Percentiles rank a stretch among this genome's conserved stretches.
Conservation (phyloP, 208 protist genomes). For the Wallacemonas rigidus region DNA sequence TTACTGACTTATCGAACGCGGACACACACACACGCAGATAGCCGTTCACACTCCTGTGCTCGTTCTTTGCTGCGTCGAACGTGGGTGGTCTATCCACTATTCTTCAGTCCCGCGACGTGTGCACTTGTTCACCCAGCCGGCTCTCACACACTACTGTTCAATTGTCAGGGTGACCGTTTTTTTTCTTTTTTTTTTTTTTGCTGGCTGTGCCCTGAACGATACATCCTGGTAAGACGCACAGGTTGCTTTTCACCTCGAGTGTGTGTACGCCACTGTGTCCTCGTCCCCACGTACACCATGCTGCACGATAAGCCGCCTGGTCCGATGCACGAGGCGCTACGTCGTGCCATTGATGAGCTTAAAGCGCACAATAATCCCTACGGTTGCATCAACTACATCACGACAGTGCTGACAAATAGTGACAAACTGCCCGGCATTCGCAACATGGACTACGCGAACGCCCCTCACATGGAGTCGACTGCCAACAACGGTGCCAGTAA, state of each 20-base stretch:
- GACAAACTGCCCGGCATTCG: slow-evolving; percentile 23
- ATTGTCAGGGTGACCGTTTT: not conserved
- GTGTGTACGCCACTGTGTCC: too few relatives aligned
- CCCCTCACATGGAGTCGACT: not conserved
- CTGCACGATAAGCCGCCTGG: slow-evolving; percentile 58
- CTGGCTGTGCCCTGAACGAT: not conserved
- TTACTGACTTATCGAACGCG: not conserved
- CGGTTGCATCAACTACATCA: slow-evolving; percentile 53
- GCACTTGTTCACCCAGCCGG: too few relatives aligned
- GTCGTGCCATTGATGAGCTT: slow-evolving; percentile 67
- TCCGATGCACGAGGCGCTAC: slow-evolving; percentile 72
- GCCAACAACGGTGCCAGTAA: not conserved
- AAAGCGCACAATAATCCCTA: slow-evolving; percentile 64
- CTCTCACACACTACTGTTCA: too few relatives aligned
- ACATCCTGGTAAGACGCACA: not conserved
- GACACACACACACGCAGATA: not conserved
- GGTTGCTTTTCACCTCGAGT: too few relatives aligned
- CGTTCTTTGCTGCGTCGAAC: not conserved
- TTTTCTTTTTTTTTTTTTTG: slow-evolving; percentile 11
- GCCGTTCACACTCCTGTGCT: not conserved
- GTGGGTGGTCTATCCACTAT: too few relatives aligned
- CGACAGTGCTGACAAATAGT: slow-evolving; percentile 28
- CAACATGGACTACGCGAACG: slow-evolving; percentile 26
- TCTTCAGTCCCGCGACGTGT: too few relatives aligned
- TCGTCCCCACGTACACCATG: slow-evolving; percentile 14